Conservation (phyloP, 2,329 filamentous ascomycete genomes). For the Lasiodiplodia theobromae region DNA sequence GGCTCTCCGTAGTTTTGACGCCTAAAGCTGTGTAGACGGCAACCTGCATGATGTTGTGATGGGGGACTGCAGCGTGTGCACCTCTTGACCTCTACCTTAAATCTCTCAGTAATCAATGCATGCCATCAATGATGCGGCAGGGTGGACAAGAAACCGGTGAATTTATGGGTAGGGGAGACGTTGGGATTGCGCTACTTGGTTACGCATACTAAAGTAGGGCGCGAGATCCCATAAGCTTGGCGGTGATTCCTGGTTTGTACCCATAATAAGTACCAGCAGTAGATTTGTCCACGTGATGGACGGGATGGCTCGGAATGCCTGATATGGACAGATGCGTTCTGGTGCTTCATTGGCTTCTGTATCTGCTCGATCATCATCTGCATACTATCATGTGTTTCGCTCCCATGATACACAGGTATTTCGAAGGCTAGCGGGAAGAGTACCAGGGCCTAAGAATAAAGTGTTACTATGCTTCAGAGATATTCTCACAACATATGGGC, state of each 20-base stretch:
- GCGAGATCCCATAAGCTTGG: slow-evolving; percentile 1
- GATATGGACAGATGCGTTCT: background rate
- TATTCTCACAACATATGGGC: no score
- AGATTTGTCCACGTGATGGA: background rate
- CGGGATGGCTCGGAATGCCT: no score
- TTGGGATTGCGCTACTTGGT: background rate
- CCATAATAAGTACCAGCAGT: background rate
- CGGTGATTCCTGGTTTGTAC: background rate
- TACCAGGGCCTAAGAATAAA: no score
- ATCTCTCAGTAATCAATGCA: background rate
- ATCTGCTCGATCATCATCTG: background rate
- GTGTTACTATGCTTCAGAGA: no score
- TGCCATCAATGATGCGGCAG: background rate
- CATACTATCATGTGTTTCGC: background rate
- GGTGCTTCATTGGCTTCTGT: no score
- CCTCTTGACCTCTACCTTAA: background rate
- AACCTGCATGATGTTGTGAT: background rate
- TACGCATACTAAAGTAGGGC: background rate
- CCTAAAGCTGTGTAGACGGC: background rate
- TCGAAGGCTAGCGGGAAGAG: no score
- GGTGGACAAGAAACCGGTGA: background rate
- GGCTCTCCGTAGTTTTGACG: background rate
- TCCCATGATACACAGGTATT: no score
- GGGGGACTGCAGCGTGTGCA: background rate
- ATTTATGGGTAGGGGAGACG: background rate